phyloP scores from a whole-genome alignment of 768 basidiomycete genomes.

The Asterophora lycoperdoides region DNA sequence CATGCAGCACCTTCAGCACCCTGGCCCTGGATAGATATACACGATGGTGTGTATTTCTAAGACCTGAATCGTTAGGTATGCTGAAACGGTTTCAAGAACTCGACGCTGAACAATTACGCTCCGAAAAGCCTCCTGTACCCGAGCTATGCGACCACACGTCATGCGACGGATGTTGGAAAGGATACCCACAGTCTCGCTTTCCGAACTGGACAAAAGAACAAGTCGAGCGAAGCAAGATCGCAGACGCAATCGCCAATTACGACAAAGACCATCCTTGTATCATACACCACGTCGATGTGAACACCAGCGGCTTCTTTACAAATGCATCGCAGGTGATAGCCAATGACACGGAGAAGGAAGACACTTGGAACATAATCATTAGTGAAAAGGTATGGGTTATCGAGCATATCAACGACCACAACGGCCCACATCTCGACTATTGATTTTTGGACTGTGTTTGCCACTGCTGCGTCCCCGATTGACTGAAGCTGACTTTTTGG shows the following conservation, averaged over 20 bases:
- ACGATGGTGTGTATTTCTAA: conserved; percentile 27
- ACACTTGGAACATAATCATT: conserved; percentile 38
- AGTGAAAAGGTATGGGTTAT: conserved; percentile 29
- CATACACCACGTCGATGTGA: conserved; percentile 40
- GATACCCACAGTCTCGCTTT: conserved; percentile 44
- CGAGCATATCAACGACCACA: neutral
- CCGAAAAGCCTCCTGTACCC: conserved; percentile 31
- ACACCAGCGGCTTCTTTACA: conserved; percentile 33
- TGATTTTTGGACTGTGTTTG: neutral
- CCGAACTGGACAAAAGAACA: conserved; percentile 55
- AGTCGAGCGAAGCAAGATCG: conserved; percentile 37
- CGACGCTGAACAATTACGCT: conserved; percentile 30
- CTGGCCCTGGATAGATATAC: conserved; percentile 44
- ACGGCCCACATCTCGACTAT: neutral
- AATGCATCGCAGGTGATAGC: conserved; percentile 22
- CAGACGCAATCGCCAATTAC: conserved; percentile 31
- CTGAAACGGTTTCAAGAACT: conserved; percentile 25
- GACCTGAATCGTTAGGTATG: neutral
- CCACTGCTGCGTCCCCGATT: neutral
- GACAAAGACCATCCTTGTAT: conserved; percentile 22
- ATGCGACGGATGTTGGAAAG: conserved; percentile 37
- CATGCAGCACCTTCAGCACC: conserved; percentile 45
- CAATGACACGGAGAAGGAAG: conserved; percentile 20
- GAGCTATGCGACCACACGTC: conserved; percentile 31
- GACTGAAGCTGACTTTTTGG: conserved; percentile 2